phyloP scores from a whole-genome alignment of 371 early-diverging fungal species.

The Dichotomocladium elegans region DNA sequence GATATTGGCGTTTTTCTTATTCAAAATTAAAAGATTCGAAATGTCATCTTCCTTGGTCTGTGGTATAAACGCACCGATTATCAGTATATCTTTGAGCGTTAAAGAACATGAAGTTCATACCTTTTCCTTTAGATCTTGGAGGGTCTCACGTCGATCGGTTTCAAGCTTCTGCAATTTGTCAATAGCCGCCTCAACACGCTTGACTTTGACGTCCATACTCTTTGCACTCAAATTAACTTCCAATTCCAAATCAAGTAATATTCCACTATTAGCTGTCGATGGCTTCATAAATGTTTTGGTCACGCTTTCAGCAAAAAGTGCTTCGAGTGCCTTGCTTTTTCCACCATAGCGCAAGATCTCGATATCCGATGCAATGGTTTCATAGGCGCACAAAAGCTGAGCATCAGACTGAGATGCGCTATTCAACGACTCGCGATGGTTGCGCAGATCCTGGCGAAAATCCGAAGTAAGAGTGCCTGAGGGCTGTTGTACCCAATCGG shows the following conservation, averaged over 20 bases:
- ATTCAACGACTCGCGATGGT: conserved; percentile 78
- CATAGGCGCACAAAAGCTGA: conserved; percentile 54
- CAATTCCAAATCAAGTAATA: conserved; percentile 61
- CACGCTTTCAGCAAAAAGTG: conserved; percentile 46
- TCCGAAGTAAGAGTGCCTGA: conserved; percentile 69
- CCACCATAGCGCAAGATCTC: conserved; percentile 55
- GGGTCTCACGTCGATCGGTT: conserved; percentile 69
- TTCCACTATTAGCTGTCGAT: conserved; percentile 25
- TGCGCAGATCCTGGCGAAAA: conserved; percentile 74
- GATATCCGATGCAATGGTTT: conserved; percentile 50
- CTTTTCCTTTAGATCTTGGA: conserved; percentile 81
- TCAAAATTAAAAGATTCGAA: conserved; percentile 73
- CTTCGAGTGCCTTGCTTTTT: conserved; percentile 60
- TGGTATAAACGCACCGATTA: conserved; percentile 11
- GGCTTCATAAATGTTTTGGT: background rate
- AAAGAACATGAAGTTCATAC: conserved; percentile 24
- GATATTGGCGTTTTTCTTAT: conserved; percentile 68
- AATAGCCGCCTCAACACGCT: conserved; percentile 65
- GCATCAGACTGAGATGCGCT: conserved; percentile 74
- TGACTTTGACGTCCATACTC: conserved; percentile 43
- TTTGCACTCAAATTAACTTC: conserved; percentile 32
- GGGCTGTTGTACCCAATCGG: conserved; percentile 81
- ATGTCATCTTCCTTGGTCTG: conserved; percentile 86
- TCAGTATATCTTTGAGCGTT: background rate
- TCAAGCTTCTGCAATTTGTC: conserved; percentile 76